phyloP scores from a whole-genome alignment of 352 stramenopile genomes.

The Pythium dissotocum region DNA sequence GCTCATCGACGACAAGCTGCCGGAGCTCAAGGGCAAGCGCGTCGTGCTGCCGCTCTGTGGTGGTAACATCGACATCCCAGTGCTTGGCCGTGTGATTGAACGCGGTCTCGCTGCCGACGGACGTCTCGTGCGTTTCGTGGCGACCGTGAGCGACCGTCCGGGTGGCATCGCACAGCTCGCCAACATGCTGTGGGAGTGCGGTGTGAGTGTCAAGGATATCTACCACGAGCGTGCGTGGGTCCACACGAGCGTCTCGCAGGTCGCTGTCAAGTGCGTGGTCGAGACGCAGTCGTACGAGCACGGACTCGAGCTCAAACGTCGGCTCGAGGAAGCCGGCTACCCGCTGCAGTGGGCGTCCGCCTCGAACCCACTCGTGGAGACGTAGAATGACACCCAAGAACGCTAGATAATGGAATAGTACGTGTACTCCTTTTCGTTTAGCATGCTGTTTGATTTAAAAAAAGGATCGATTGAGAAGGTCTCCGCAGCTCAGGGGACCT shows the following conservation, averaged over 20 bases:
- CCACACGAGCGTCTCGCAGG: constrained; percentile 93
- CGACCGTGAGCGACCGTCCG: constrained; percentile 95
- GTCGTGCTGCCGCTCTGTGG: constrained; percentile 96
- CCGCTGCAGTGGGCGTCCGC: constrained; percentile 77
- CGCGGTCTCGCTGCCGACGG: constrained; percentile 96
- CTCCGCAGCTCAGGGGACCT: too few relatives aligned
- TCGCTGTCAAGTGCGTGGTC: constrained; percentile 95
- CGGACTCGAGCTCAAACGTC: constrained; percentile 84
- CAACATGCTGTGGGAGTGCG: constrained; percentile 86
- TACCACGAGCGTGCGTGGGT: constrained; percentile 97
- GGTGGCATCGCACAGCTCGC: constrained; percentile 93
- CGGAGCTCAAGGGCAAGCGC: constrained; percentile 92
- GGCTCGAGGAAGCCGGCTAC: constrained; percentile 86
- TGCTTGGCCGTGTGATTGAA: constrained; percentile 95
- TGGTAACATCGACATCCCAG: constrained; percentile 97
- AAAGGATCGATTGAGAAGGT: background rate
- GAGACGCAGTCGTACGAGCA: constrained; percentile 95
- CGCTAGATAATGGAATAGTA: background rate
- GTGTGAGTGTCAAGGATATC: constrained; percentile 96
- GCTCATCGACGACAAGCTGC: constrained; percentile 92
- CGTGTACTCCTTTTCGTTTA: background rate
- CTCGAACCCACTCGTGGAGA: constrained; percentile 29
- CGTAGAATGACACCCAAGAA: constrained; percentile 4
- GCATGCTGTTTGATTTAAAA: background rate
- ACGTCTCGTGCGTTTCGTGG: constrained; percentile 95